A percentile compares a stretch with the other conserved stretches of the same genome.
Conservation (phyloP, 768 basidiomycete genomes). For the Punctularia strigosozonata region DNA sequence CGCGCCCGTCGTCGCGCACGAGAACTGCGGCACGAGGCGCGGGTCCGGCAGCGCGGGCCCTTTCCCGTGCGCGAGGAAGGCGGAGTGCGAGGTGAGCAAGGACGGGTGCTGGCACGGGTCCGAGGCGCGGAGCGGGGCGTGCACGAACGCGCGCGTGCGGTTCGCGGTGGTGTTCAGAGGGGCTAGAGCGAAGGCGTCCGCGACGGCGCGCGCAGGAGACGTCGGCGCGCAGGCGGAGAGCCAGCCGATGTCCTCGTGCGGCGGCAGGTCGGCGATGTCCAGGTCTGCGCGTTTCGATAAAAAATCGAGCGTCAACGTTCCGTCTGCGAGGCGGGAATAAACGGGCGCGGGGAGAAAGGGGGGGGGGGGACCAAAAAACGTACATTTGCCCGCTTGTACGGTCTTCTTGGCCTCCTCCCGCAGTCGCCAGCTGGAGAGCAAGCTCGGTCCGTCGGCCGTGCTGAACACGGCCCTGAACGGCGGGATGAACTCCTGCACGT, state of each 20-base stretch:
- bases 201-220: slow-evolving; percentile 10
- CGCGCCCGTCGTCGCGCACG: slow-evolving; percentile 34
- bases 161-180: background rate
- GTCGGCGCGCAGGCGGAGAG: slow-evolving; percentile 1
- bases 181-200: background rate
- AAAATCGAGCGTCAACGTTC: too few relatives aligned
- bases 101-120: slow-evolving; percentile 24
- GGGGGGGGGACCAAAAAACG: background rate
- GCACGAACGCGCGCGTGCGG: slow-evolving; percentile 20
- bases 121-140: slow-evolving; percentile 23
- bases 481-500: slow-evolving; percentile 18
- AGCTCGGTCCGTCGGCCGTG: slow-evolving; percentile 17
- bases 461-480: slow-evolving; percentile 19
- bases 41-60: slow-evolving; percentile 32
- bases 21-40: slow-evolving; percentile 38
- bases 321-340: too few relatives aligned
- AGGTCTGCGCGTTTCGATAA: too few relatives aligned
- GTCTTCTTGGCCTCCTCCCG: slow-evolving; percentile 16
- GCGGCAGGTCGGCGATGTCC: background rate
- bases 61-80: slow-evolving; percentile 33
- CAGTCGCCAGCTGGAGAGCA: slow-evolving; percentile 16
- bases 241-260: background rate
- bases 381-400: slow-evolving; percentile 18
- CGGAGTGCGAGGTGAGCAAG: slow-evolving; percentile 31
- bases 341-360: slow-evolving; percentile 10